Percentiles rank a stretch among this genome's conserved stretches.
phyloP scores from a whole-genome alignment of 139 green algal species.

The Chlamydomonas urium region DNA sequence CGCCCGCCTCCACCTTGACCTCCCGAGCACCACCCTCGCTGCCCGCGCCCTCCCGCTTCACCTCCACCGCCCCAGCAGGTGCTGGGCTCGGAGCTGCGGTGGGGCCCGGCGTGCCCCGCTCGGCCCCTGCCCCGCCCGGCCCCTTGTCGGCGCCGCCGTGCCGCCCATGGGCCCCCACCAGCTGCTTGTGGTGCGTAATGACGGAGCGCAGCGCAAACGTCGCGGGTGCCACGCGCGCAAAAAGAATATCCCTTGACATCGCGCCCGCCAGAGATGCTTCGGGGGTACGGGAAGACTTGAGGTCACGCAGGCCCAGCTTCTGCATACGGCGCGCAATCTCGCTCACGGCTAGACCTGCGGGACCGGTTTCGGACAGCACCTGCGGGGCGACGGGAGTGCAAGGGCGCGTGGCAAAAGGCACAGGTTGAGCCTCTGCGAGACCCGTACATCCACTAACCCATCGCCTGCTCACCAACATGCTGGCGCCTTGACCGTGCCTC shows the following conservation, averaged over 20 bases:
- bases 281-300: constrained; percentile 54
- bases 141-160: constrained; percentile 15
- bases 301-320: constrained; percentile 67
- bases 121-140: background rate
- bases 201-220: constrained; percentile 69
- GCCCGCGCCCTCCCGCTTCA: background rate
- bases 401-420: too few species aligned
- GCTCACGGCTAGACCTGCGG: constrained; percentile 59
- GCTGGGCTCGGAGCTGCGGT: background rate
- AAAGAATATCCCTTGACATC: constrained; percentile 77
- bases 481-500: too few species aligned
- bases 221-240: constrained; percentile 61
- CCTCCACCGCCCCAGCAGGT: background rate
- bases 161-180: constrained; percentile 9
- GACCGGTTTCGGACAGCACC: constrained; percentile 66
- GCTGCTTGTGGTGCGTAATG: constrained; percentile 25
- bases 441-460: too few species aligned
- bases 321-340: constrained; percentile 79
- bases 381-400: too few species aligned
- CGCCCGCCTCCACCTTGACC: constrained; percentile 15
- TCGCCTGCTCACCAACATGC: too few species aligned
- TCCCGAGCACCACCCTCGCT: background rate
- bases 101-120: background rate
- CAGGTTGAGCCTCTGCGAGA: too few species aligned
- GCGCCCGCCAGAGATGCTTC: constrained; percentile 64